A percentile compares a stretch with the other conserved stretches of the same genome.
Evolutionary conservation across 306 rosid species (phyloP).

Genomic region (Castanospermum australe): DNA sequence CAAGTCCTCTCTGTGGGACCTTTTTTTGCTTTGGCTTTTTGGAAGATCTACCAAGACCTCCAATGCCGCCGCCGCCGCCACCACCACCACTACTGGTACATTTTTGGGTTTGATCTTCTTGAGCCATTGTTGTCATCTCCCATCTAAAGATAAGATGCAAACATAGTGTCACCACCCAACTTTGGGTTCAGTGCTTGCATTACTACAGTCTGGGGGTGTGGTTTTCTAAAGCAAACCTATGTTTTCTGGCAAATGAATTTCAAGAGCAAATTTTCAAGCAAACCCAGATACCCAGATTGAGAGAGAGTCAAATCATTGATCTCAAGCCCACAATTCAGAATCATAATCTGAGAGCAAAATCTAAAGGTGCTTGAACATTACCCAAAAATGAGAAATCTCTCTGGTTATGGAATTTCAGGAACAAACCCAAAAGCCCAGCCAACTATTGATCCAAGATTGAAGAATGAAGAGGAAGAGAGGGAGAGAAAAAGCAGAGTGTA

Average conservation of each 20-base stretch:
- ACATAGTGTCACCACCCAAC: neutral
- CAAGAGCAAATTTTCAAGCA: conserved; percentile 29
- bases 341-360: conserved; percentile 12
- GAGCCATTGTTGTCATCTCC: conserved; percentile 50
- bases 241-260: neutral
- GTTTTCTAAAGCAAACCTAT: neutral
- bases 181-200: neutral
- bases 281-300: conserved; percentile 21
- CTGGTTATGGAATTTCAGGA: conserved; percentile 22
- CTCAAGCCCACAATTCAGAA: conserved; percentile 15
- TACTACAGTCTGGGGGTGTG: neutral
- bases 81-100: conserved; percentile 27
- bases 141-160: conserved; percentile 29
- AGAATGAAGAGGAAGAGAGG: too few species aligned
- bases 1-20: conserved; percentile 91
- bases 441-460: conserved; percentile 32
- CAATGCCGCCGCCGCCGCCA: conserved; percentile 1
- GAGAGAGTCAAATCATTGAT: conserved; percentile 25
- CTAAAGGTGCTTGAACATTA: conserved; percentile 1
- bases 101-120: conserved; percentile 51
- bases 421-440: conserved; percentile 42
- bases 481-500: neutral
- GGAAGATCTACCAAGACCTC: conserved; percentile 37
- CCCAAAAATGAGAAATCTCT: conserved; percentile 46
- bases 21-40: conserved; percentile 61